Percentiles rank a stretch among this genome's conserved stretches.
Conservation (phyloP, 257 asterid genomes). For the Nicotiana paniculata region DNA sequence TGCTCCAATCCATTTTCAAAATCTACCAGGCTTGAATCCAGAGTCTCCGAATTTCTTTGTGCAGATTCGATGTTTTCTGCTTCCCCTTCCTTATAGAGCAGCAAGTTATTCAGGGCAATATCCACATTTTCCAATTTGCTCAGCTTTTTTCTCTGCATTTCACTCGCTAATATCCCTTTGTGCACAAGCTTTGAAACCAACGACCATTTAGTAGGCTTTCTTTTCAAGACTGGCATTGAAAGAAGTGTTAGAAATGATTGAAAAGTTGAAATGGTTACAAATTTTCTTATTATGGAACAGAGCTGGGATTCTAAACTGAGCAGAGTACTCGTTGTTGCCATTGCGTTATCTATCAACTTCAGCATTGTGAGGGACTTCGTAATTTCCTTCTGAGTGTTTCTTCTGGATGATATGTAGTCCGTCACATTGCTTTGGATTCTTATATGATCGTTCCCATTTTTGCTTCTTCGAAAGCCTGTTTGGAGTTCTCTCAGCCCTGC, state of each 20-base stretch:
- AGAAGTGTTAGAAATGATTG: conserved; percentile 13
- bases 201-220: conserved; percentile 16
- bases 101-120: conserved; percentile 11
- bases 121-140: conserved; percentile 22
- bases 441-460: conserved; percentile 6
- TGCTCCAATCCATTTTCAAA: conserved; percentile 20
- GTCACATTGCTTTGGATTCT: conserved; percentile 6
- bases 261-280: conserved; percentile 16
- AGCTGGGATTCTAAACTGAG: conserved; percentile 4
- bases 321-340: too few species aligned
- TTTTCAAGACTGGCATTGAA: conserved; percentile 5
- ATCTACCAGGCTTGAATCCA: conserved; percentile 10
- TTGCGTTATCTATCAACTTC: conserved; percentile 4
- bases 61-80: conserved; percentile 10
- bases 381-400: conserved; percentile 15
- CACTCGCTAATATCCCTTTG: conserved; percentile 6
- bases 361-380: conserved; percentile 1
- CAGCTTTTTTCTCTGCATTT: neutral
- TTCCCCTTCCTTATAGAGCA: neutral
- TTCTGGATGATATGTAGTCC: conserved; percentile 6
- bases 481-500: conserved; percentile 18
- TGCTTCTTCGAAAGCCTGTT: conserved; percentile 19
- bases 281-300: neutral
- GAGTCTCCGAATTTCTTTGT: conserved; percentile 16
- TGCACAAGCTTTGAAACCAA: conserved; percentile 25